These are phyloP conservation scores for Acanthamoeba triangularis DNA, from an alignment of 208 protist genomes.

Conservation along the genomic window DNA sequence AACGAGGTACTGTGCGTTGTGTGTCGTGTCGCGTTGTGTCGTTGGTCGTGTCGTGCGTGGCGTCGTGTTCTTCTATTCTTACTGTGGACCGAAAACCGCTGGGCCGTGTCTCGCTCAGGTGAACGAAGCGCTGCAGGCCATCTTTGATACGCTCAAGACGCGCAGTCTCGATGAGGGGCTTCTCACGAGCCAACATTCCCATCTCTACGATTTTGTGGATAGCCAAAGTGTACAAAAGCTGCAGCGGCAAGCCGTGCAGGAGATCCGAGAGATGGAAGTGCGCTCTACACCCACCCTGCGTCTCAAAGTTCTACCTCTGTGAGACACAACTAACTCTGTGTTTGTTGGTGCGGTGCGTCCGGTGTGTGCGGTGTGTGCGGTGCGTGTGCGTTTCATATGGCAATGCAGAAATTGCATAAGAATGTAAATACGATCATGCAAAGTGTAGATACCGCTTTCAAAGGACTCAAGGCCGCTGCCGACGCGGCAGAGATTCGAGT, in stretches of 20 bases:
- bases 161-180: background rate
- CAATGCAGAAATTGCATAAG: conserved; percentile 5
- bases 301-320: too few species aligned
- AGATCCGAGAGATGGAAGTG: conserved; percentile 45
- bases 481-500: conserved; percentile 22
- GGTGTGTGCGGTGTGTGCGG: too few species aligned
- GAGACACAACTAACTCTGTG: too few species aligned
- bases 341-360: background rate
- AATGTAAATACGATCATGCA: conserved; percentile 20
- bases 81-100: background rate
- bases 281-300: too few species aligned
- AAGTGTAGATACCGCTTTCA: background rate
- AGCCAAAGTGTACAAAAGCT: conserved; percentile 30
- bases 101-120: background rate
- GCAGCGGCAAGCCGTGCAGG: conserved; percentile 6
- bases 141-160: conserved; percentile 36
- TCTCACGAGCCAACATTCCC: background rate
- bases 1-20: conserved; percentile 56
- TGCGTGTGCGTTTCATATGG: background rate
- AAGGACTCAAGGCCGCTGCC: background rate
- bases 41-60: too few species aligned
- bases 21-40: too few species aligned
- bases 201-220: conserved; percentile 64
- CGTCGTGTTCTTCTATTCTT: too few species aligned
- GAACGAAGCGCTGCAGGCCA: background rate